Evolutionary conservation across 208 protist genomes (phyloP).

Genomic region (Naegleria fowleri): DNA sequence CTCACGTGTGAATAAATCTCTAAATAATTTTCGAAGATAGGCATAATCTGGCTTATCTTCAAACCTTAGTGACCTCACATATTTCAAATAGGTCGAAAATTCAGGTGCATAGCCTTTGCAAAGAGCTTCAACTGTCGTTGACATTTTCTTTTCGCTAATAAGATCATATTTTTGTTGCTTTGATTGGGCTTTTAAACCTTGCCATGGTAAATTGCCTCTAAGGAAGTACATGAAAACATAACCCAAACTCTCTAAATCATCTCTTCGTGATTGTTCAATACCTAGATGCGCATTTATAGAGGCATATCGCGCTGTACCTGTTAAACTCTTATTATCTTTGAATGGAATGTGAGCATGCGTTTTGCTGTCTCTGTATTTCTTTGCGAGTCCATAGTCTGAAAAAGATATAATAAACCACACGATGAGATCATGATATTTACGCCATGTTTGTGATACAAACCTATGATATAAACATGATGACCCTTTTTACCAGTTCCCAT

Average conservation of each 20-base stretch:
- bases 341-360: slow-evolving; percentile 36
- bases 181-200: slow-evolving; percentile 87
- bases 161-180: slow-evolving; percentile 98
- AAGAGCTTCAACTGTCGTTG: slow-evolving; percentile 87
- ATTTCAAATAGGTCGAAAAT: slow-evolving; percentile 2
- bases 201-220: slow-evolving; percentile 95
- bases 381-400: slow-evolving; percentile 32
- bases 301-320: slow-evolving; percentile 39
- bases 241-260: slow-evolving; percentile 97
- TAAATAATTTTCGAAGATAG: slow-evolving; percentile 15
- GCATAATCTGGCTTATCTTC: slow-evolving; percentile 28
- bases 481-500: slow-evolving; percentile 81
- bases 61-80: not conserved
- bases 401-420: too few species aligned
- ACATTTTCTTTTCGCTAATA: slow-evolving; percentile 95
- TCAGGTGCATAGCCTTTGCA: slow-evolving; percentile 65
- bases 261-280: slow-evolving; percentile 75
- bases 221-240: slow-evolving; percentile 99
- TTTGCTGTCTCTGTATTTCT: slow-evolving; percentile 29
- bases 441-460: too few species aligned
- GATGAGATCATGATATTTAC: too few species aligned
- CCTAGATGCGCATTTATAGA: slow-evolving; percentile 47
- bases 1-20: slow-evolving; percentile 80
- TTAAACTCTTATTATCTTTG: slow-evolving; percentile 34
- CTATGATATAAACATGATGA: slow-evolving; percentile 53